These are phyloP conservation scores for Leucocoprinus sp. DNA, from an alignment of 768 basidiomycete species.

Conservation along the genomic window DNA sequence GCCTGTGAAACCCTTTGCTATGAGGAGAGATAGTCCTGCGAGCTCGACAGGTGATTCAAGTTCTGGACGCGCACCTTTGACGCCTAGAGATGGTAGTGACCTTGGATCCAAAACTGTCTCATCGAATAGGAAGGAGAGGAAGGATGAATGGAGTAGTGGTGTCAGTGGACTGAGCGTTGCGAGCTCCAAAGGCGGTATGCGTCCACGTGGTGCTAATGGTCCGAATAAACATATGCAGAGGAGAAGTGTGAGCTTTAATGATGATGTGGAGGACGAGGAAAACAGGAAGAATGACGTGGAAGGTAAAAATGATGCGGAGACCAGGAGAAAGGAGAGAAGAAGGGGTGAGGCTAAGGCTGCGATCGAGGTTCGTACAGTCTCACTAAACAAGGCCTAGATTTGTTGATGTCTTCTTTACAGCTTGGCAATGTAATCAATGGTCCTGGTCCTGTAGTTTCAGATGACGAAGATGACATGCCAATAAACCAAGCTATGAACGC, in stretches of 20 bases:
- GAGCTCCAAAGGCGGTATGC: background rate
- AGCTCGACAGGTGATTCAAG: constrained; percentile 85
- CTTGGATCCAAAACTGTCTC: constrained; percentile 17
- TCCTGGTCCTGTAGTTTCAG: constrained; percentile 49
- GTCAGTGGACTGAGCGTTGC: constrained; percentile 25
- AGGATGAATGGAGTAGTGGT: constrained; percentile 22
- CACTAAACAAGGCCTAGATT: constrained; percentile 5
- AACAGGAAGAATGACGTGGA: constrained; percentile 18
- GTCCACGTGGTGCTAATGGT: background rate
- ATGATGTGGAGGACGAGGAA: constrained; percentile 25
- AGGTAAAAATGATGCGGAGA: constrained; percentile 32
- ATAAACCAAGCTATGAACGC: constrained; percentile 33
- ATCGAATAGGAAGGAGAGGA: constrained; percentile 15
- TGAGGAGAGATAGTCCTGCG: constrained; percentile 58
- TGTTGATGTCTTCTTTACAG: constrained; percentile 28
- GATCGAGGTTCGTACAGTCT: constrained; percentile 58
- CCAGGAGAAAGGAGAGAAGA: constrained; percentile 62
- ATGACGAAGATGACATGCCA: constrained; percentile 45
- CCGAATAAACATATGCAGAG: constrained; percentile 35
- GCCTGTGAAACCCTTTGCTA: constrained; percentile 49
- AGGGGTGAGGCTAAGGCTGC: constrained; percentile 80
- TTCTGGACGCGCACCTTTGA: constrained; percentile 65
- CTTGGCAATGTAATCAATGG: constrained; percentile 87
- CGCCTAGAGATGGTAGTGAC: constrained; percentile 76
- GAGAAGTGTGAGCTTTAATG: constrained; percentile 65